Base-by-base conservation (phyloP, 2,329 filamentous ascomycete species). In the Trichoderma breve region DNA sequence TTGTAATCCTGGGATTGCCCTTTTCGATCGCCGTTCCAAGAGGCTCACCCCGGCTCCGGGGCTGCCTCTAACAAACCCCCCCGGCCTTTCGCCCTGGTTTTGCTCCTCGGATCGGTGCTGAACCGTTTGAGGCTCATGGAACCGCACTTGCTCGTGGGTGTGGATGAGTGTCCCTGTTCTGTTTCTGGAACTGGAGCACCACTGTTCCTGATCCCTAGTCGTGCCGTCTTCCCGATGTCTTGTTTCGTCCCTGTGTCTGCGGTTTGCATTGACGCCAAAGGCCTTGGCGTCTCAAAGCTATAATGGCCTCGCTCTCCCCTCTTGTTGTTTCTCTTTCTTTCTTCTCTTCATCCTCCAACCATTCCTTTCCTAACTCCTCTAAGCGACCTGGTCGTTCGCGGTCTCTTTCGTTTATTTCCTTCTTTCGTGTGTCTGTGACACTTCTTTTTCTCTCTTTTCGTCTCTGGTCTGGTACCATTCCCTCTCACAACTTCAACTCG, bases 381-480 rank as follows among this genome's bases (percentile, higher is more conserved):
- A 66, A 53, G 58, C 68, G 71, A 71, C 71, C 51, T 63, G 51
- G 71, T 73, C 53, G 68, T 71, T 57, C 55, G 36, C 70, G 53
- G 51, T 67, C 68, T 66, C 68, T 68, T 73, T 73, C 71, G 39
- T 73, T 71, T 69, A 53, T 71, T 68, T 78, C 80, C 80, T 81
- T 80, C 79, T 80, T 77, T 81, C 66, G n/a, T 65, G 66, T 72
- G 71, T 78, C 78, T 77, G 79, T 80, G 79, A 82, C 82, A 82
- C 85, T 83, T 86, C 81, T 85, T 79, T 81, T 78, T 85, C 84
- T 83, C 83, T 84, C 83, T 86, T 70, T 72, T 72, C 67, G 57
- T 74, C 76, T 77, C 80, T 78, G 80, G 81, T 84, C 82, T 82
- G 81, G 82, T 80, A 84, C 79, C 83, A 79, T 81, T 70, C 28